Evolutionary conservation across 225 moss, liverwort and hornwort species (phyloP).

Genomic region (Sphagnum contortum): DNA sequence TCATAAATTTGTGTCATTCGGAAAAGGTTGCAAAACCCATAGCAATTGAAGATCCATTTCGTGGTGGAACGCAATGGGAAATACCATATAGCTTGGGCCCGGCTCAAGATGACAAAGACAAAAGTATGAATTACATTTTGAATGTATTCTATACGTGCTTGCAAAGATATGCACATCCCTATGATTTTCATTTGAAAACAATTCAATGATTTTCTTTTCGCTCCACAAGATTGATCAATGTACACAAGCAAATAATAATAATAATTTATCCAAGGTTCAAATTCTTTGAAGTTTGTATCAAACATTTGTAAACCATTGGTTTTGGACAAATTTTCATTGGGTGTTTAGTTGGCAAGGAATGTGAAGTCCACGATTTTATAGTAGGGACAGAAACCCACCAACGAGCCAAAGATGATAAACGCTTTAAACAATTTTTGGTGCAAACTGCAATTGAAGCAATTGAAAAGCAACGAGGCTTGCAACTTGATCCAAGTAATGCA

Average conservation of each 20-base stretch:
- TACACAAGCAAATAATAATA: background rate
- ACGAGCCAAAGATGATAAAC: constrained; percentile 20
- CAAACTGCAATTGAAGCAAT: constrained; percentile 62
- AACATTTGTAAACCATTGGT: too few species aligned
- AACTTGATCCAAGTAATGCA: constrained; percentile 35
- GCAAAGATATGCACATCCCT: background rate
- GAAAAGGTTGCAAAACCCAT: constrained; percentile 49
- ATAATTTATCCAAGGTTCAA: background rate
- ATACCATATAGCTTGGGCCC: constrained; percentile 65
- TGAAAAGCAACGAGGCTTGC: constrained; percentile 31
- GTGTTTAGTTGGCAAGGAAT: constrained; percentile 31
- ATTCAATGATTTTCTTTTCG: background rate
- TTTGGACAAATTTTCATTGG: background rate
- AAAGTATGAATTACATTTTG: constrained; percentile 18
- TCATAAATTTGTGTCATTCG: constrained; percentile 68
- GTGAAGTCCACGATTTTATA: constrained; percentile 60
- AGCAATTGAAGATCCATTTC: constrained; percentile 27
- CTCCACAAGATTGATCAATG: background rate
- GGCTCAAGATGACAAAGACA: constrained; percentile 37
- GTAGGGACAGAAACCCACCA: constrained; percentile 39
- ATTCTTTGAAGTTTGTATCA: background rate
- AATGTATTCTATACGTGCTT: too few species aligned
- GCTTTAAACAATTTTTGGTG: constrained; percentile 61
- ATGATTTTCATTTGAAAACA: background rate
- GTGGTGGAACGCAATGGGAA: constrained; percentile 54